Evolutionary conservation across 2,329 filamentous ascomycete species (phyloP).

Genomic region (Sporothrix mexicana): DNA sequence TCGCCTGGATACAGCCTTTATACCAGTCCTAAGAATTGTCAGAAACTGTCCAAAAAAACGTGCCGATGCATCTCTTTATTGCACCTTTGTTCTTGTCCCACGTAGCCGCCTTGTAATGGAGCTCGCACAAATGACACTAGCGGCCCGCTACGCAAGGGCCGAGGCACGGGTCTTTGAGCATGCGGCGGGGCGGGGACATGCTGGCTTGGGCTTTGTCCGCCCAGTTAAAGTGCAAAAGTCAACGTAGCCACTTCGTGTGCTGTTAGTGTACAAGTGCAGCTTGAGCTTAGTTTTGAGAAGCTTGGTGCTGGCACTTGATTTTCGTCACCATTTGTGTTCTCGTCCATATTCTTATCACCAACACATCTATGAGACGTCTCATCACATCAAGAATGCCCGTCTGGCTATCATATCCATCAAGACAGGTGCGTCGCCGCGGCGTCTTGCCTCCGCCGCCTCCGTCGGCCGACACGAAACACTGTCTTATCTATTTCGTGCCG

Average conservation of each 20-base stretch:
- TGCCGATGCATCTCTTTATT: no score
- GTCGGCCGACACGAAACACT: slow-evolving; percentile 28
- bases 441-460: neutral
- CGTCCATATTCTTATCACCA: neutral
- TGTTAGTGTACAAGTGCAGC: no score
- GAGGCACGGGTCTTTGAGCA: neutral
- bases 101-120: no score
- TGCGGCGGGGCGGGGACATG: neutral
- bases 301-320: no score
- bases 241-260: neutral
- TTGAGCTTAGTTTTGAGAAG: no score
- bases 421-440: neutral
- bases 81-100: no score
- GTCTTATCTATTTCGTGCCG: slow-evolving; percentile 72
- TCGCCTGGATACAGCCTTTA: neutral
- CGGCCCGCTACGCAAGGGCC: slow-evolving; percentile 16
- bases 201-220: no score
- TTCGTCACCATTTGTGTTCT: no score
- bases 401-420: slow-evolving; percentile 36
- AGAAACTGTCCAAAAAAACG: no score
- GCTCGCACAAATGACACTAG: neutral
- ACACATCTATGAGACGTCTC: neutral
- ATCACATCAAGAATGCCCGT: slow-evolving; percentile 30
- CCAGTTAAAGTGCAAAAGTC: neutral
- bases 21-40: no score